Percentiles rank a stretch among this genome's conserved stretches.
Evolutionary conservation across 2,329 filamentous ascomycete genomes (phyloP).

Genomic region (Diplodia mutila): DNA sequence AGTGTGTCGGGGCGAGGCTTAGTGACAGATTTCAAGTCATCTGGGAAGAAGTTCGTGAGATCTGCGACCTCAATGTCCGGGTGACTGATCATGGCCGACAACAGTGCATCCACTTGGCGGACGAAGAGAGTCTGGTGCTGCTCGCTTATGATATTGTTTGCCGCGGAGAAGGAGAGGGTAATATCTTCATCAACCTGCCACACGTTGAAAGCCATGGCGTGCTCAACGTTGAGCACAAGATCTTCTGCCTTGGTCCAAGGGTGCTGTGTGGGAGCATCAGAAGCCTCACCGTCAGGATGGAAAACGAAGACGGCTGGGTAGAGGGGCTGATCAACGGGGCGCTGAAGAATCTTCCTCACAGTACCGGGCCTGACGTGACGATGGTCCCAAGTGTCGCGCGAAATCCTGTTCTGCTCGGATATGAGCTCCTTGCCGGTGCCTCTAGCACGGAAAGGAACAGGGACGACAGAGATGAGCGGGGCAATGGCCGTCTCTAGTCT

Average conservation of each 20-base stretch:
- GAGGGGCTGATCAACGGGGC: constrained; percentile 33
- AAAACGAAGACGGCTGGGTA: constrained; percentile 44
- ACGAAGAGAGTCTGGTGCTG: constrained; percentile 38
- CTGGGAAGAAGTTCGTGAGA: constrained; percentile 34
- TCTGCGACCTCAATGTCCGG: constrained; percentile 34
- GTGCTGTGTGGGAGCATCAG: constrained; percentile 23
- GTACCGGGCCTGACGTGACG: constrained; percentile 38
- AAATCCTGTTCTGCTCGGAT: constrained; percentile 34
- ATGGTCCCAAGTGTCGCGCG: constrained; percentile 34
- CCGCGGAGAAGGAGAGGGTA: constrained; percentile 34
- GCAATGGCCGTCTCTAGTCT: constrained; percentile 37
- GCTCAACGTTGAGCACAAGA: constrained; percentile 45
- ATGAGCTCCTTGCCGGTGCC: constrained; percentile 35
- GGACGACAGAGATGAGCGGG: constrained; percentile 40
- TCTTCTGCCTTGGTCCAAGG: constrained; percentile 38
- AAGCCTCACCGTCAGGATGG: constrained; percentile 30
- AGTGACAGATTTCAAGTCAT: constrained; percentile 61
- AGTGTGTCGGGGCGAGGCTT: constrained; percentile 62
- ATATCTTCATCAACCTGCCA: constrained; percentile 33
- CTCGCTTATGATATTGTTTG: constrained; percentile 33
- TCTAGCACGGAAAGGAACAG: constrained; percentile 37
- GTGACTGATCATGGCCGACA: constrained; percentile 34
- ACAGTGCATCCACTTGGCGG: constrained; percentile 37
- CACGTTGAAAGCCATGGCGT: constrained; percentile 47
- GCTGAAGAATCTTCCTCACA: constrained; percentile 35